These are phyloP conservation scores for Gossypium rotundifolium DNA, from an alignment of 345 rosid species.

Conservation along the genomic window DNA sequence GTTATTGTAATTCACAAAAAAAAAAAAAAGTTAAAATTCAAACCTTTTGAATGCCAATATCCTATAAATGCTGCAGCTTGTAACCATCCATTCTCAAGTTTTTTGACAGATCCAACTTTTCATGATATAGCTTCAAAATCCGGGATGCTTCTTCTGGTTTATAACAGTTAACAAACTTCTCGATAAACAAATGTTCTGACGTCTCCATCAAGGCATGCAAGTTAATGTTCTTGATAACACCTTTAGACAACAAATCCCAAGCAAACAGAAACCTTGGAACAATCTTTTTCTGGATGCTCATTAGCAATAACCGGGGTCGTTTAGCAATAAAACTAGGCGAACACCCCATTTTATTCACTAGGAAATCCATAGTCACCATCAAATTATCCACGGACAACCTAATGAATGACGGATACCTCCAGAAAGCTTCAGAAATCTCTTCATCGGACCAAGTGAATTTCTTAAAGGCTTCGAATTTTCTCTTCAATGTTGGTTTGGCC, in stretches of 20 bases:
- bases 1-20: too few relatives aligned
- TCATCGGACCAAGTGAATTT: conserved; percentile 28
- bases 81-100: neutral
- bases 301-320: neutral
- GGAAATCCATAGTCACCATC: conserved; percentile 14
- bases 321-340: neutral
- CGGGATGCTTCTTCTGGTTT: neutral
- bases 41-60: neutral
- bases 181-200: neutral
- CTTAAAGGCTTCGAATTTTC: conserved; percentile 11
- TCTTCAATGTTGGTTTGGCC: conserved; percentile 19
- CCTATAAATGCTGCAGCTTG: conserved; percentile 1
- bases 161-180: neutral
- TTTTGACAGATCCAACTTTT: neutral
- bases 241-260: neutral
- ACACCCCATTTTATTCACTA: neutral
- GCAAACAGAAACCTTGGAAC: neutral
- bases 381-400: neutral
- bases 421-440: conserved; percentile 14
- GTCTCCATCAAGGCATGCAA: neutral
- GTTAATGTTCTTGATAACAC: neutral
- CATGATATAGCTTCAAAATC: neutral
- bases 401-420: conserved; percentile 8
- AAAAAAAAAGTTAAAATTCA: neutral
- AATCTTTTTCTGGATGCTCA: neutral